Base-by-base conservation (phyloP, 2,329 filamentous ascomycete species). In the Hypocreales sp. region DNA sequence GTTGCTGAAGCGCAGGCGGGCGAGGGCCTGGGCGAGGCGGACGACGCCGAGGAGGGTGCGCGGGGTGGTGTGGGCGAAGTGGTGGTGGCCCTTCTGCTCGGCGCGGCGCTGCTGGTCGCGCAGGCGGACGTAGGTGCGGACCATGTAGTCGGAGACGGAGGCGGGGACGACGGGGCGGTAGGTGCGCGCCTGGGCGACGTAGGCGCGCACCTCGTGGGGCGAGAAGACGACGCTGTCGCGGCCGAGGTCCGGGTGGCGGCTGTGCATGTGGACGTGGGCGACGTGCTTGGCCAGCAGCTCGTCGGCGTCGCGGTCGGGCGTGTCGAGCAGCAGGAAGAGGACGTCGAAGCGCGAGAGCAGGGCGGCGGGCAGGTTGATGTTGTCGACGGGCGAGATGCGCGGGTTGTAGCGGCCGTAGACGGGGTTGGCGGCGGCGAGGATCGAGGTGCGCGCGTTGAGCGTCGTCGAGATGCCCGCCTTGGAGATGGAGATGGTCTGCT, bases 401-500 rank as follows among this genome's bases (percentile, higher is more conserved):
- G 90, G 90, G 58, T 98, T 98, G 64, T 98, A 98, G 35, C 90
- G 82, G 37, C 90, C 90, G 46, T 98, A 98, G 22, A 98, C 70
- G 31, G 90, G 90, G 58, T 98, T 98, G 40, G 90, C 90, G 13
- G 90, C 90, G 12, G 90, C 87, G 11, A 98, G 71, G 45, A 98
- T 93, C 0, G 84, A 92, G 13, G 90, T 95, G 35, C 90, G 78
- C 14, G 90, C 90, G 50, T 98, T 98, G 32, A 98, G 70, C 0
- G 86, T 93, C 8, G 68, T 72, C 9, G 65, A 71, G 40, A 75
- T 75, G 39, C 70, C 70, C 9, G 70, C 70, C 48, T 84, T 86
- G 46, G 78, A 82, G 46, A 84, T 86, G 37, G 76, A 82, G 42
- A 86, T 84, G 22, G 79, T 86, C 54, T 86, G 79, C 50, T 86